These are phyloP conservation scores for Coccomyxa sp. DNA, from an alignment of 139 green algal species.

Conservation along the genomic window DNA sequence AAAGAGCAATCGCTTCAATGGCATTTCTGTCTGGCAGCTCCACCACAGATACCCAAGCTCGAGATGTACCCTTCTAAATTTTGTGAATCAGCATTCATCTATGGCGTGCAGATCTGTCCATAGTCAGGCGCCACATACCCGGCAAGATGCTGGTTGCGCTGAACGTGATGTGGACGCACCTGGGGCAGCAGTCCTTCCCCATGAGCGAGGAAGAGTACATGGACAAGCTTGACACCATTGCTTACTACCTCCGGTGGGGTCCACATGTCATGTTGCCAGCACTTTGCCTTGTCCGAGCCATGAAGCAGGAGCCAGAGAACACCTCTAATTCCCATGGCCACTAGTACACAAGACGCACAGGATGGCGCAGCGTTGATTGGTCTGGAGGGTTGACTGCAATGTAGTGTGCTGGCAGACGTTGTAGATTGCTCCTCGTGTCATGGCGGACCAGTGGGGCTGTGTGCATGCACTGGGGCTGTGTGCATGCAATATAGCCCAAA, in stretches of 20 bases:
- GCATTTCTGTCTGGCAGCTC: background rate
- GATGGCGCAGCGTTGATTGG: no score
- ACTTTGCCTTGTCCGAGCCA: no score
- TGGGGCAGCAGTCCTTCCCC: slow-evolving; percentile 41
- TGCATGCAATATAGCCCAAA: no score
- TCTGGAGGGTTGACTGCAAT: no score
- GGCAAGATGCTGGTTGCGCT: slow-evolving; percentile 10
- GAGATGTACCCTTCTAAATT: background rate
- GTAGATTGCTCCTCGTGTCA: background rate
- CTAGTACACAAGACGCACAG: no score
- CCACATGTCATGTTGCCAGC: no score
- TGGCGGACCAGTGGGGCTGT: background rate
- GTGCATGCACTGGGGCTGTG: no score
- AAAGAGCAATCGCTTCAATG: background rate
- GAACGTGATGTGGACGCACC: slow-evolving; percentile 30
- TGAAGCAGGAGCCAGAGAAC: background rate
- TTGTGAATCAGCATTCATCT: slow-evolving; percentile 16
- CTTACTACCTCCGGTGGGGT: slow-evolving; percentile 29
- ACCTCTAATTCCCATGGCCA: no score
- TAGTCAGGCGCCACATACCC: slow-evolving; percentile 30
- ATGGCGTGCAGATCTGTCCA: slow-evolving; percentile 37
- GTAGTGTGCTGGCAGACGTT: background rate
- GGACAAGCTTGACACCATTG: slow-evolving; percentile 43
- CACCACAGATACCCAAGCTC: slow-evolving; percentile 1
- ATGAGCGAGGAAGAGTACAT: slow-evolving; percentile 36